These are phyloP conservation scores for Aurinia saxatilis DNA, from an alignment of 345 rosid species.

Conservation along the genomic window DNA sequence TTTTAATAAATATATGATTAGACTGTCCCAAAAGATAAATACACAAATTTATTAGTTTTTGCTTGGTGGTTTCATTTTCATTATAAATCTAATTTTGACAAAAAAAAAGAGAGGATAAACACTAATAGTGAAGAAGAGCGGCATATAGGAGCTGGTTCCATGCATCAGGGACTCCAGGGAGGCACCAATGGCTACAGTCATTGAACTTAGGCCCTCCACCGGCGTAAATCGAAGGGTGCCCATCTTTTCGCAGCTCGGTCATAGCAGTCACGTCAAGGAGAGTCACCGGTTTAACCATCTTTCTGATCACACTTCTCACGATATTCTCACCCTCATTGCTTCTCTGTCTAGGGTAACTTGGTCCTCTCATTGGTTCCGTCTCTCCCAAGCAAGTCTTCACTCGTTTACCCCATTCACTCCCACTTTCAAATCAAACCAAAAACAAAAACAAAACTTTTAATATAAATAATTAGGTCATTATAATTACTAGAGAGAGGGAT, in stretches of 20 bases:
- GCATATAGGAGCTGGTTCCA: conserved; percentile 68
- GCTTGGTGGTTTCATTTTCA: too few species aligned
- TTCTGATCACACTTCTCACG: conserved; percentile 30
- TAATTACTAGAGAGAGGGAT: neutral
- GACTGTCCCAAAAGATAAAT: too few species aligned
- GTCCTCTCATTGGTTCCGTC: conserved; percentile 45
- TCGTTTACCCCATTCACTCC: conserved; percentile 39
- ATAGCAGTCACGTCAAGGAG: conserved; percentile 51
- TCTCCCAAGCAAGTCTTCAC: conserved; percentile 37
- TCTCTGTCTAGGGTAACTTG: conserved; percentile 27
- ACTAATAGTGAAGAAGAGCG: conserved; percentile 1
- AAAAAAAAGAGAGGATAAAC: too few species aligned
- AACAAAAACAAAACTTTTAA: neutral
- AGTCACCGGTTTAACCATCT: conserved; percentile 39
- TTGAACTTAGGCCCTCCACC: conserved; percentile 7
- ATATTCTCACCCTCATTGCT: conserved; percentile 30
- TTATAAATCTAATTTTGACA: too few species aligned
- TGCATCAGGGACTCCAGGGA: conserved; percentile 64
- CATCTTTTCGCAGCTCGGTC: conserved; percentile 59
- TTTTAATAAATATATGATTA: too few species aligned
- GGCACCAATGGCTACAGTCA: conserved; percentile 87
- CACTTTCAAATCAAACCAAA: conserved; percentile 16
- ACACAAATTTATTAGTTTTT: too few species aligned
- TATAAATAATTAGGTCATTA: neutral
- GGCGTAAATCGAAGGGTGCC: conserved; percentile 52